Conservation (phyloP, 2,329 filamentous ascomycete genomes). For the Alternaria tenuissima region DNA sequence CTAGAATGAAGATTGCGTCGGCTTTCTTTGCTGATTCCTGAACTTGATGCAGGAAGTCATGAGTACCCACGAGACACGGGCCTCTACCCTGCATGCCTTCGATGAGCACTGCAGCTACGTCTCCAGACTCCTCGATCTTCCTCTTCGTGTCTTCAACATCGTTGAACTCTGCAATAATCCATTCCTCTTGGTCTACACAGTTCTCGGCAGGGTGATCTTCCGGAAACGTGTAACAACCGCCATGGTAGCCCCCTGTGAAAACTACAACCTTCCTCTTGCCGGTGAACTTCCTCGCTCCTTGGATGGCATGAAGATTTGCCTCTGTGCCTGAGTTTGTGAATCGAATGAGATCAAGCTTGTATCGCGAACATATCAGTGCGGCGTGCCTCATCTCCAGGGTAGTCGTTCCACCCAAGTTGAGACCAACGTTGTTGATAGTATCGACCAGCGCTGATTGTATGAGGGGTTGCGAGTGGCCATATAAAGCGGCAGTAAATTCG, state of each 20-base stretch:
- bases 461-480: slow-evolving; percentile 41
- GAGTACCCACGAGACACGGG: slow-evolving; percentile 62
- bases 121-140: slow-evolving; percentile 52
- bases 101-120: slow-evolving; percentile 69
- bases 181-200: slow-evolving; percentile 63
- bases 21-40: slow-evolving; percentile 58
- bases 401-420: slow-evolving; percentile 38
- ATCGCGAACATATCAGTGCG: slow-evolving; percentile 30
- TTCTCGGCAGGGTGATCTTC: slow-evolving; percentile 51
- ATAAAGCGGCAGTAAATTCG: slow-evolving; percentile 39
- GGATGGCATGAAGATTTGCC: slow-evolving; percentile 38
- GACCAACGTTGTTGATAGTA: slow-evolving; percentile 43
- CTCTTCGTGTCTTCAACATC: slow-evolving; percentile 58
- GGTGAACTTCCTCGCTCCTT: slow-evolving; percentile 58
- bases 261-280: slow-evolving; percentile 53
- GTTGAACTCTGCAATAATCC: slow-evolving; percentile 69
- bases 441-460: slow-evolving; percentile 33
- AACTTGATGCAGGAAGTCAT: slow-evolving; percentile 62
- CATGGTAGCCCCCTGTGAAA: slow-evolving; percentile 63
- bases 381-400: slow-evolving; percentile 32
- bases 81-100: slow-evolving; percentile 72
- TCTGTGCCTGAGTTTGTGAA: slow-evolving; percentile 44
- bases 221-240: slow-evolving; percentile 62
- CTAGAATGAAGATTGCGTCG: slow-evolving; percentile 69
- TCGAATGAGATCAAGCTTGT: slow-evolving; percentile 32